These are phyloP conservation scores for Aphanomyces stellatus DNA, from an alignment of 352 stramenopile species.

Conservation along the genomic window DNA sequence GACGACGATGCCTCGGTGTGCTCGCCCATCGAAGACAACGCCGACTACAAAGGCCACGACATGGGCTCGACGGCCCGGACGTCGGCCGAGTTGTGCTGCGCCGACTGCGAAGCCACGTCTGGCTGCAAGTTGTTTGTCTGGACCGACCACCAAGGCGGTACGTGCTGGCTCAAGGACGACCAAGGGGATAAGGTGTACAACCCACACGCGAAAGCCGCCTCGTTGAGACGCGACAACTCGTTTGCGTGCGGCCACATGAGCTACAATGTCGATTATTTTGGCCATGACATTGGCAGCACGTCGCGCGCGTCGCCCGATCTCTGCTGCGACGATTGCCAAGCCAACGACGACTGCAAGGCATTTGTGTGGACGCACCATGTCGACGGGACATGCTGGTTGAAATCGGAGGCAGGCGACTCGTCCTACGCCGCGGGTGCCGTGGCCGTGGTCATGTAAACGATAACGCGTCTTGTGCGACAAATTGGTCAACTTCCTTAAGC, in stretches of 20 bases:
- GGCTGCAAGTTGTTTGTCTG: conserved; percentile 26
- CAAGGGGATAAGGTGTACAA: conserved; percentile 9
- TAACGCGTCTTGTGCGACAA: too few relatives aligned
- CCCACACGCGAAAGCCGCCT: neutral
- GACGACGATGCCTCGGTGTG: neutral
- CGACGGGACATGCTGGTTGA: conserved; percentile 37
- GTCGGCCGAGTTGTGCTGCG: conserved; percentile 23
- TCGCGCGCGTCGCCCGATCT: neutral
- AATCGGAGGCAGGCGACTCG: conserved; percentile 14
- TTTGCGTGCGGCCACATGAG: conserved; percentile 17
- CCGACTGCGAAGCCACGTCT: conserved; percentile 26
- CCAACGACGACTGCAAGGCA: neutral
- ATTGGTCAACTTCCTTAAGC: too few relatives aligned
- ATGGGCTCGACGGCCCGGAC: conserved; percentile 22
- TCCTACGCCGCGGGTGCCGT: neutral
- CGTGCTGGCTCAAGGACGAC: conserved; percentile 35
- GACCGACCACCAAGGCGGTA: conserved; percentile 32
- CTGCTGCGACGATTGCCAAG: conserved; percentile 8
- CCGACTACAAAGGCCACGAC: conserved; percentile 30
- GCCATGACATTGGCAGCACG: conserved; percentile 6
- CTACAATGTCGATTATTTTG: conserved; percentile 2
- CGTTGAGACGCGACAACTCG: neutral
- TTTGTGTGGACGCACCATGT: conserved; percentile 27
- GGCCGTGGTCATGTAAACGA: too few relatives aligned
- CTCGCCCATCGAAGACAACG: conserved; percentile 22